A percentile compares a stretch with the other conserved stretches of the same genome.
phyloP scores from a whole-genome alignment of 441 rosid genomes.

The Euphorbia celastroides region DNA sequence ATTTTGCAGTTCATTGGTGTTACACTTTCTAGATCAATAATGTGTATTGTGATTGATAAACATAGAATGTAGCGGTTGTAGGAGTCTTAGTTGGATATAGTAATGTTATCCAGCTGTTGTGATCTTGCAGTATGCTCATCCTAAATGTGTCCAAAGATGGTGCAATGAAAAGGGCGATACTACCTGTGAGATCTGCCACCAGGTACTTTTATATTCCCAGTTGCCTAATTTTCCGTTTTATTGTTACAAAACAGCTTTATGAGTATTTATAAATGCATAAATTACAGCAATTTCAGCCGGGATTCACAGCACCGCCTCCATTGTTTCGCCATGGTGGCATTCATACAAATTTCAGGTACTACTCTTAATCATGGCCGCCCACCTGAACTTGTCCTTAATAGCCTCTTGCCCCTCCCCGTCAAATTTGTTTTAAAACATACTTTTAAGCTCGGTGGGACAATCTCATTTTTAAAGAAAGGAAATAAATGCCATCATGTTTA shows the following conservation, averaged over 20 bases:
- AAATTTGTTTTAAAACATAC: too few species aligned
- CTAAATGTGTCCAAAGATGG: constrained; percentile 76
- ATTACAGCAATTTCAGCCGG: constrained; percentile 61
- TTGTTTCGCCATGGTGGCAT: constrained; percentile 47
- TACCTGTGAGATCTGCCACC: constrained; percentile 72
- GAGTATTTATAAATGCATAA: constrained; percentile 2
- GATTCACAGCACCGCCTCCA: constrained; percentile 58
- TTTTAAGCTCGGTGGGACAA: too few species aligned
- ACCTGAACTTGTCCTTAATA: too few species aligned
- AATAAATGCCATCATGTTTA: too few species aligned
- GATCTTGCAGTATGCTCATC: constrained; percentile 65
- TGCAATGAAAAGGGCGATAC: constrained; percentile 82
- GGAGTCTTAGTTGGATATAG: neutral
- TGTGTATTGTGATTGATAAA: too few species aligned
- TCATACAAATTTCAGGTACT: constrained; percentile 59
- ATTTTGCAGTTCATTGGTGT: too few species aligned
- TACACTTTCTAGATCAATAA: too few species aligned
- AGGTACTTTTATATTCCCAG: constrained; percentile 39
- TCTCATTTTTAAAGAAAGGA: too few species aligned
- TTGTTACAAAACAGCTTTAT: constrained; percentile 3
- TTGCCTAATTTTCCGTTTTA: neutral
- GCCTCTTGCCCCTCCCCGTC: too few species aligned
- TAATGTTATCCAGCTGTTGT: neutral
- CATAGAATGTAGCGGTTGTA: neutral
- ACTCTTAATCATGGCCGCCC: neutral